phyloP scores from a whole-genome alignment of 2,329 filamentous ascomycete species.

The Camptophora hylomeconis region DNA sequence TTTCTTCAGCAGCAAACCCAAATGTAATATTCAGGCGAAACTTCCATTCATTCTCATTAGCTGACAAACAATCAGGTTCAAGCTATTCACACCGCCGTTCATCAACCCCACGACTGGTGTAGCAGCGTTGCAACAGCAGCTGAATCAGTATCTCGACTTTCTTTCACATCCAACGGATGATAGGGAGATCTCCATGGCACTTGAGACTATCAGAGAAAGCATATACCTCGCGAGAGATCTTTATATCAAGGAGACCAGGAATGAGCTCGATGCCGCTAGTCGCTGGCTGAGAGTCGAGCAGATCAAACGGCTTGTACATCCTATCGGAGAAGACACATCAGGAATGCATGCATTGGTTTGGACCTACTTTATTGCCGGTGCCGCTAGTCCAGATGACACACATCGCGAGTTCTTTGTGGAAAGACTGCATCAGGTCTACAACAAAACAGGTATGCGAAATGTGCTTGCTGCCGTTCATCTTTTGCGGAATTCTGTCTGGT shows the following conservation, averaged over 20 bases:
- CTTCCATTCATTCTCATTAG: no score
- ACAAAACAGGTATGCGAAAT: conserved; percentile 25
- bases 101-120: background rate
- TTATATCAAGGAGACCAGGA: background rate
- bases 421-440: conserved; percentile 21
- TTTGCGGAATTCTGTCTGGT: conserved; percentile 13
- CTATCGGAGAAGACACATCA: conserved; percentile 19
- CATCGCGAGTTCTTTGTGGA: conserved; percentile 25
- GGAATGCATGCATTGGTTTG: conserved; percentile 30
- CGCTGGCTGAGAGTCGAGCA: conserved; percentile 18
- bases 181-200: no score
- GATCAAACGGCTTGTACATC: conserved; percentile 20
- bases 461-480: conserved; percentile 25
- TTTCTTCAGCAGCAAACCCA: conserved; percentile 1
- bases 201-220: background rate
- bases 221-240: conserved; percentile 1
- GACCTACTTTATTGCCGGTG: conserved; percentile 29
- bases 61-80: conserved; percentile 1
- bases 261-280: background rate
- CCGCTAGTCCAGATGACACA: conserved; percentile 24
- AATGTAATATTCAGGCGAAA: no score
- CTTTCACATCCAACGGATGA: background rate
- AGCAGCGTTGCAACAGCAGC: background rate
- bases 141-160: conserved; percentile 1
- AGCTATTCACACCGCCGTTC: conserved; percentile 1